phyloP scores from a whole-genome alignment of 2,329 filamentous ascomycete species.

The Cercospora sp. region DNA sequence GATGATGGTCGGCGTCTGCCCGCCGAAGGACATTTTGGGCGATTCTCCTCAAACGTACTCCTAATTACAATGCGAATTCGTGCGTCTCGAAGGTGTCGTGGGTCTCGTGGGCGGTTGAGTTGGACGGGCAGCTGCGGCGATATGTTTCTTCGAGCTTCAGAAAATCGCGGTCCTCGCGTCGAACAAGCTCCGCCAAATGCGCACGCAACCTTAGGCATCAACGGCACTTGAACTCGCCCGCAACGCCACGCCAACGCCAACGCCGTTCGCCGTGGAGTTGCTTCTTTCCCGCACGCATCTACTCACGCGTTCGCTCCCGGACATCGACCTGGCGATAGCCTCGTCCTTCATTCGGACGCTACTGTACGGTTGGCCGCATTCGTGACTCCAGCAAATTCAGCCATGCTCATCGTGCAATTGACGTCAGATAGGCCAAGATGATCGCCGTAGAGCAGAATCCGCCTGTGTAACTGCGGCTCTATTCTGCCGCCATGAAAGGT shows the following conservation, averaged over 20 bases:
- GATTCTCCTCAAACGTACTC: not conserved
- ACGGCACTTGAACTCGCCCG: not conserved
- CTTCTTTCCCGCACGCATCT: not conserved
- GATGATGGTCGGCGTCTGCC: slow-evolving; percentile 96
- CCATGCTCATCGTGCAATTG: not conserved
- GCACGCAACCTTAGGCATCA: not conserved
- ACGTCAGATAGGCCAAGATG: slow-evolving; percentile 12
- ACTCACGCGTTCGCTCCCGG: not conserved
- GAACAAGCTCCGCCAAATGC: not conserved
- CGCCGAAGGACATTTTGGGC: slow-evolving; percentile 83
- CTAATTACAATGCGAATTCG: not conserved
- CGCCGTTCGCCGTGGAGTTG: too few relatives aligned
- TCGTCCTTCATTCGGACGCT: not conserved
- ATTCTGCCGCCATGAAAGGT: not conserved
- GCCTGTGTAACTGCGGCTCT: not conserved
- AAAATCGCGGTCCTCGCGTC: slow-evolving; percentile 14
- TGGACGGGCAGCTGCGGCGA: not conserved
- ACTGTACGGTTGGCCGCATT: not conserved
- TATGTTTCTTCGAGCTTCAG: slow-evolving; percentile 13
- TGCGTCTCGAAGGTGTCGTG: not conserved
- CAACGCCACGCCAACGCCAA: too few relatives aligned
- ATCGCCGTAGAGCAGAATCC: slow-evolving; percentile 6
- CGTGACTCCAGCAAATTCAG: not conserved
- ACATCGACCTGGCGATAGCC: not conserved
- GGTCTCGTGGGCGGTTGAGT: not conserved